Evolutionary conservation across 306 rosid species (phyloP), one percentile per base, ranked within the genome.

Genomic region (Lithocarpus polystachyus): DNA sequence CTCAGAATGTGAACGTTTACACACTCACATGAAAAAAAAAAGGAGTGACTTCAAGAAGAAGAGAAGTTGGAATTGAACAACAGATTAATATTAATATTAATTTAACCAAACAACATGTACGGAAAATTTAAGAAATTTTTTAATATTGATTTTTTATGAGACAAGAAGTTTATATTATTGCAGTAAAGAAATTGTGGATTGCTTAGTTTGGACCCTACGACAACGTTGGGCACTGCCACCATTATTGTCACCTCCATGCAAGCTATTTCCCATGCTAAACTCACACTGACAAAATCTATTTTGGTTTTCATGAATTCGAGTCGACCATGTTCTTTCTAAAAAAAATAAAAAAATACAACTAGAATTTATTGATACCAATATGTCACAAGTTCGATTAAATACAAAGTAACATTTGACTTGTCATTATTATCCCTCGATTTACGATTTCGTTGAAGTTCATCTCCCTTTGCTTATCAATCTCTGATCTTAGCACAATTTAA

Each of bases 181-280:
- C 20, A 26, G 37, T 23, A 53, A 65, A 62, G n/a, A 19, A 61
- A 57, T 67, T n/a, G 28, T 2, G 52, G 37, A 24, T 55, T 48
- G 72, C 62, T 48, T 48, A 56, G n/a, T 52, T 57, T 5, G 52
- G 45, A 23, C 22, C 26, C 72, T 72, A n/a, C 60, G 53, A 48
- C 9, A n/a, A 26, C 72, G 57, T 64, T 6, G 79, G 79, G 68
- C 57, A 81, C 71, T 56, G 81, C 81, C 72, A 37, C 60, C 78
- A 79, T 26, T 79, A 9, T 18, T 29, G 75, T 83, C 77, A n/a
- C 31, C 35, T 20, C 62, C 22, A 40, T 73, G 45, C 31, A 51
- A 12, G 15, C 68, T 18, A 68, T 68, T 62, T 33, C 62, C 18
- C 45, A 6, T 31, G 76, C 40, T 71, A 54, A 72, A 65, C 28